These are phyloP conservation scores for Debaryomycetaceae sp. DNA, from an alignment of 1,139 yeast genomes.

Conservation along the genomic window DNA sequence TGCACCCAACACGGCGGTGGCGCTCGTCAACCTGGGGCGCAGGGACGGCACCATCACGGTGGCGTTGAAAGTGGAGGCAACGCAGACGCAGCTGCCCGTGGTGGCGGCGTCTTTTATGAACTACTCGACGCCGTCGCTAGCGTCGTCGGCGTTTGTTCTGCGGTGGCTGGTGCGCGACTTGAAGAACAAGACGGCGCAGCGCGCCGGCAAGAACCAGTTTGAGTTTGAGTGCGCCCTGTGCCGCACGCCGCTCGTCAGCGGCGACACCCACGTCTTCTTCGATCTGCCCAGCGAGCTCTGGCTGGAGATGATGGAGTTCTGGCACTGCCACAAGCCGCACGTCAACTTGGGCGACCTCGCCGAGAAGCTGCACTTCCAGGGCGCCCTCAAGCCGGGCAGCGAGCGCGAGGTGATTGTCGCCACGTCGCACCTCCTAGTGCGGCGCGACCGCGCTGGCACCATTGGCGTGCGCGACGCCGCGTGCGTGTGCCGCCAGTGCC, in stretches of 20 bases:
- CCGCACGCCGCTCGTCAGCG: slow-evolving; percentile 20
- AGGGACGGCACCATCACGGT: slow-evolving; percentile 9
- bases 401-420: slow-evolving; percentile 50
- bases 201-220: slow-evolving; percentile 21
- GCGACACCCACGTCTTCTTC: slow-evolving; percentile 27
- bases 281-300: slow-evolving; percentile 91
- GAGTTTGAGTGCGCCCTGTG: slow-evolving; percentile 35
- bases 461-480: slow-evolving; percentile 5
- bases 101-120: slow-evolving; percentile 18
- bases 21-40: slow-evolving; percentile 4
- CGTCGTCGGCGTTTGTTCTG: slow-evolving; percentile 11
- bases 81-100: slow-evolving; percentile 1
- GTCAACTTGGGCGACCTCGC: slow-evolving; percentile 14
- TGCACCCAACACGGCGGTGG: not conserved
- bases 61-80: slow-evolving; percentile 10
- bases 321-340: slow-evolving; percentile 96
- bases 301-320: slow-evolving; percentile 94
- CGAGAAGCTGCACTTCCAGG: slow-evolving; percentile 20
- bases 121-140: slow-evolving; percentile 10
- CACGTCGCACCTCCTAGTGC: slow-evolving; percentile 49
- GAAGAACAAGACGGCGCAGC: slow-evolving; percentile 25
- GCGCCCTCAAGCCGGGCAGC: slow-evolving; percentile 42
- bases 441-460: slow-evolving; percentile 16
- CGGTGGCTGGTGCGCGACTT: slow-evolving; percentile 42
- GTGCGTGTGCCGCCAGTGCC: slow-evolving; percentile 29